These are phyloP conservation scores for Brassica napus DNA, from an alignment of 345 rosid species.

Conservation along the genomic window Da-Ae NC_063439.1:12847001-12847500, in stretches of 20 bases:
- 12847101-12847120: neutral
- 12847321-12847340: neutral
- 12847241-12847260: neutral
- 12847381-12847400: neutral
- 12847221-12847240: neutral
- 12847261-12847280: neutral
- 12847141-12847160: neutral
- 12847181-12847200: neutral
- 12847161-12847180: neutral
- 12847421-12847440: slow-evolving; percentile 75
- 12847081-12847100: neutral
- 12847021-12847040: neutral
- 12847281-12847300: neutral
- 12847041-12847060: neutral
- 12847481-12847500: slow-evolving; percentile 74
- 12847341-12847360: neutral
- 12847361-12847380: neutral
- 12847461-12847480: slow-evolving; percentile 90
- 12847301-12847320: neutral
- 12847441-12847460: slow-evolving; percentile 97
- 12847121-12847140: neutral
- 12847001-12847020: neutral
- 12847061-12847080: neutral
- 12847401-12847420: slow-evolving; percentile 81
- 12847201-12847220: neutral